Conservation (phyloP, 257 asterid genomes). For the Solanum bulbocastanum region DNA sequence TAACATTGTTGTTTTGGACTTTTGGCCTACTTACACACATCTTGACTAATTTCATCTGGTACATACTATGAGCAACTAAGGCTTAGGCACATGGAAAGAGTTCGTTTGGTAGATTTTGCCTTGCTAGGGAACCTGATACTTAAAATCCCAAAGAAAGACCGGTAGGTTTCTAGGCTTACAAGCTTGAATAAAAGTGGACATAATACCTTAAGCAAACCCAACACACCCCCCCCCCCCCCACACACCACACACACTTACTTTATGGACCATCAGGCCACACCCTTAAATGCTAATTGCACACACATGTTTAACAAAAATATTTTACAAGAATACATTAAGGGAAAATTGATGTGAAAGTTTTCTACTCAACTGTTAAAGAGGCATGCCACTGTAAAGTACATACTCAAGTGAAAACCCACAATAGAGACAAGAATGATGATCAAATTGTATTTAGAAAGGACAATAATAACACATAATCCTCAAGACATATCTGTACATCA, state of each 20-base stretch:
- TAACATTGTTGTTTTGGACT: too few species aligned
- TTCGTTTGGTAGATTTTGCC: not conserved
- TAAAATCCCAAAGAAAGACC: not conserved
- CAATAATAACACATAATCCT: slow-evolving; percentile 4
- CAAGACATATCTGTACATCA: slow-evolving; percentile 31
- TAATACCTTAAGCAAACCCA: not conserved
- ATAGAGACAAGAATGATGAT: slow-evolving; percentile 7
- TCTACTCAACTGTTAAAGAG: not conserved
- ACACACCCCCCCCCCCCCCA: too few species aligned
- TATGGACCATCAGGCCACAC: not conserved
- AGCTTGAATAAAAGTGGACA: not conserved
- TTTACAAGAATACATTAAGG: not conserved
- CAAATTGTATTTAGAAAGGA: slow-evolving; percentile 14
- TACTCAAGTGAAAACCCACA: not conserved
- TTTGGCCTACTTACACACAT: not conserved
- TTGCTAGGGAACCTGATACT: not conserved
- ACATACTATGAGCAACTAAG: not conserved
- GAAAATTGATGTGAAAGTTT: not conserved
- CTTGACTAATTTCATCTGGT: not conserved
- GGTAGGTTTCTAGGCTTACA: not conserved
- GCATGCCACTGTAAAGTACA: not conserved
- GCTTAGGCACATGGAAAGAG: not conserved
- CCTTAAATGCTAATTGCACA: not conserved
- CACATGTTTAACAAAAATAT: not conserved
- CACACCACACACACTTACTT: too few species aligned